Evolutionary conservation across 75 land plant genomes (phyloP).

Genomic region (Cunninghamia lanceolata): DNA sequence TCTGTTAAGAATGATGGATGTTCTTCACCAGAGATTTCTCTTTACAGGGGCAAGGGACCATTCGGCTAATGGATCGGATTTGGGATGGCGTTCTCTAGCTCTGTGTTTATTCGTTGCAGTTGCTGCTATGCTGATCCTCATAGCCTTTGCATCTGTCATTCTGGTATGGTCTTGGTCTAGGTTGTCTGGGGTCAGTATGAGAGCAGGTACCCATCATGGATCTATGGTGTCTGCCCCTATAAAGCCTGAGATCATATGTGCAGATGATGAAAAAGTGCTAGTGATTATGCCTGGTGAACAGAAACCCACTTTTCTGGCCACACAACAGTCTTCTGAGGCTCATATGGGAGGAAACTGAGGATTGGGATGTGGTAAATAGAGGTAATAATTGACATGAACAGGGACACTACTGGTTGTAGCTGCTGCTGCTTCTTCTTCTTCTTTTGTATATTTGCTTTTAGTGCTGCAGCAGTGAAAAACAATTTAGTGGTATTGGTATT

Average conservation of each 20-base stretch:
- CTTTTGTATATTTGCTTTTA: not conserved
- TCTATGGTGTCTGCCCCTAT: not conserved
- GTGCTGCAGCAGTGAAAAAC: no score
- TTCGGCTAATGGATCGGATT: not conserved
- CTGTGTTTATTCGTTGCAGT: not conserved
- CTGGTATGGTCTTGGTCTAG: not conserved
- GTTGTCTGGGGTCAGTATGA: not conserved
- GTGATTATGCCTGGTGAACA: constrained; percentile 1
- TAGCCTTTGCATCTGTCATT: not conserved
- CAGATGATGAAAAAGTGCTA: not conserved
- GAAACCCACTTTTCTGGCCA: not conserved
- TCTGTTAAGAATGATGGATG: no score
- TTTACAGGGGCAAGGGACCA: no score
- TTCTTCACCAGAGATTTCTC: no score
- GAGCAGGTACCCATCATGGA: not conserved
- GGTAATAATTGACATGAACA: not conserved
- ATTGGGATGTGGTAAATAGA: not conserved
- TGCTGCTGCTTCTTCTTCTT: no score
- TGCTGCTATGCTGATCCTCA: not conserved
- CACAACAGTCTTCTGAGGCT: not conserved
- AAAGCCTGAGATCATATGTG: not conserved
- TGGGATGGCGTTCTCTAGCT: not conserved
- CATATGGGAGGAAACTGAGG: not conserved
- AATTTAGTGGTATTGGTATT: no score
- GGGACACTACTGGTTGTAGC: no score